Percentiles rank a stretch among this genome's conserved stretches.
phyloP scores from a whole-genome alignment of 2,329 filamentous ascomycete genomes.

The Emydomyces testavorans region DNA sequence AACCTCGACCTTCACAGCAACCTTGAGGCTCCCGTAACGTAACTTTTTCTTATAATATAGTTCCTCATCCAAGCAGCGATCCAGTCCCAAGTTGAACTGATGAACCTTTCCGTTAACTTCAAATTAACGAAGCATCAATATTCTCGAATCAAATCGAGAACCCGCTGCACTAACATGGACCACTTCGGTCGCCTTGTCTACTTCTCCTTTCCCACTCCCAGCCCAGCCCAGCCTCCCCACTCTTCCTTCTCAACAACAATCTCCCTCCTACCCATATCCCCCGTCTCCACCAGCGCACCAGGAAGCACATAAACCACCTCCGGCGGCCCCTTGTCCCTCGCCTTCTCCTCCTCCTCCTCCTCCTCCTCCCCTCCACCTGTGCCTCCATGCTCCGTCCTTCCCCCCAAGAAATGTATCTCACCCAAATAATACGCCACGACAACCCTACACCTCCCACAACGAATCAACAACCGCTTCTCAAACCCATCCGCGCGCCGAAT shows the following conservation, averaged over 20 bases:
- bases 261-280: conserved; percentile 38
- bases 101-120: too few species aligned
- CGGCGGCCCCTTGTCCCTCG: conserved; percentile 25
- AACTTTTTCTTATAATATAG: too few species aligned
- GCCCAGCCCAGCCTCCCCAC: conserved; percentile 26
- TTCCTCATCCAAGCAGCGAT: too few species aligned
- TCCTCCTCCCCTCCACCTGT: conserved; percentile 1
- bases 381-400: conserved; percentile 10
- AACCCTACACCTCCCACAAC: conserved; percentile 51
- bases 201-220: not conserved
- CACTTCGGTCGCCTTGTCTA: not conserved
- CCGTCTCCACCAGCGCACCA: conserved; percentile 48
- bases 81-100: too few species aligned
- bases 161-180: too few species aligned
- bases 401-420: conserved; percentile 35
- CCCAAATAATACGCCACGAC: conserved; percentile 54
- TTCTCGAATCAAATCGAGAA: not conserved
- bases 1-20: too few species aligned
- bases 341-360: conserved; percentile 17
- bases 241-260: conserved; percentile 26
- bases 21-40: too few species aligned
- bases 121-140: too few species aligned
- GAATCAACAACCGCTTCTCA: conserved; percentile 50
- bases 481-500: conserved; percentile 52
- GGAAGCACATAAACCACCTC: conserved; percentile 50